These are phyloP conservation scores for Termitomyces sp. DNA, from an alignment of 768 basidiomycete genomes.

Conservation along the genomic window DNA sequence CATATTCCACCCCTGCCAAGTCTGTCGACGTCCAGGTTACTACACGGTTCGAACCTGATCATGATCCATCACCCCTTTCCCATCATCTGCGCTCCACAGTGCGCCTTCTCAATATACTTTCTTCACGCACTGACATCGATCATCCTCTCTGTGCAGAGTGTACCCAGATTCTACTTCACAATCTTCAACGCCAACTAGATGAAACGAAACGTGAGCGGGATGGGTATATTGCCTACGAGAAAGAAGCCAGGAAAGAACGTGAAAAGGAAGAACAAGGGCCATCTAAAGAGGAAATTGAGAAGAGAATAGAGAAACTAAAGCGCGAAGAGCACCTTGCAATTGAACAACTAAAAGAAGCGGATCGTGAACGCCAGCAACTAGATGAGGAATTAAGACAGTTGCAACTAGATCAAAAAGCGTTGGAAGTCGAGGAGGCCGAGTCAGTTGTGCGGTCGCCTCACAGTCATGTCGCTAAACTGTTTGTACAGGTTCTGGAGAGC, in stretches of 20 bases:
- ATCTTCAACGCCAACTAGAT: slow-evolving; percentile 75
- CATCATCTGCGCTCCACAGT: slow-evolving; percentile 72
- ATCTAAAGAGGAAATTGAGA: slow-evolving; percentile 60
- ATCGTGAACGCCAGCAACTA: slow-evolving; percentile 71
- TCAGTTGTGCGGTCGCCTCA: slow-evolving; percentile 29
- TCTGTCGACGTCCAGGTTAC: slow-evolving; percentile 19
- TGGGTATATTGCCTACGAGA: slow-evolving; percentile 90
- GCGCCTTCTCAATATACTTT: slow-evolving; percentile 71
- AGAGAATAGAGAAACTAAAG: slow-evolving; percentile 68
- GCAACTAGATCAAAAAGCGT: slow-evolving; percentile 68
- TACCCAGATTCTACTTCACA: slow-evolving; percentile 71
- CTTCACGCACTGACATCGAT: slow-evolving; percentile 74
- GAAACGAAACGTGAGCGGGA: slow-evolving; percentile 90
- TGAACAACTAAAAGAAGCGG: slow-evolving; percentile 69
- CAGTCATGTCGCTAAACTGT: slow-evolving; percentile 6
- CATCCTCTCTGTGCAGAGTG: slow-evolving; percentile 96
- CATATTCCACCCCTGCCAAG: slow-evolving; percentile 22
- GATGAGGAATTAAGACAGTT: slow-evolving; percentile 65
- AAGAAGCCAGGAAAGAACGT: slow-evolving; percentile 75
- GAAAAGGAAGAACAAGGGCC: slow-evolving; percentile 62
- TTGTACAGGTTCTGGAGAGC: slow-evolving; percentile 69
- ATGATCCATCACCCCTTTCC: slow-evolving; percentile 68
- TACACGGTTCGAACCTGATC: slow-evolving; percentile 40
- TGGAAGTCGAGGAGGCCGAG: slow-evolving; percentile 85
- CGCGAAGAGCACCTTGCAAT: slow-evolving; percentile 62